Evolutionary conservation across 2,329 filamentous ascomycete species (phyloP).

Genomic region (Colletotrichum kahawae): DNA sequence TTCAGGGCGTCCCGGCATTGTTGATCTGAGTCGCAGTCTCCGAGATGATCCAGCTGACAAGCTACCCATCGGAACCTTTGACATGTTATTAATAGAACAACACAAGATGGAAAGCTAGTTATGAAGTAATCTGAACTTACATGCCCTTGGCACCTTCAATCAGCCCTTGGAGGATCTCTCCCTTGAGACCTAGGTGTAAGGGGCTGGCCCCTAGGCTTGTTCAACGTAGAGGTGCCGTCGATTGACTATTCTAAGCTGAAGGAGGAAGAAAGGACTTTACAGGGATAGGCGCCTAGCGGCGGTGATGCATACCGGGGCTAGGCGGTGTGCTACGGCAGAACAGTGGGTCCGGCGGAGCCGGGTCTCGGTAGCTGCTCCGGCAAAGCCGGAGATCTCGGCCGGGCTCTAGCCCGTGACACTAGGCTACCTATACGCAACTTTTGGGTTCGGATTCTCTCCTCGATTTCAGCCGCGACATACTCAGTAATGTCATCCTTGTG

Average conservation of each 20-base stretch:
- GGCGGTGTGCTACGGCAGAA: no score
- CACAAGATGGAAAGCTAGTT: not conserved
- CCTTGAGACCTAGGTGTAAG: not conserved
- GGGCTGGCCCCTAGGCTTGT: no score
- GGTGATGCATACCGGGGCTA: no score
- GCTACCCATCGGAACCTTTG: conserved; percentile 1
- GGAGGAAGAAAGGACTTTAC: no score
- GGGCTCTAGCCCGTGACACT: no score
- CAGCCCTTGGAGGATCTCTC: not conserved
- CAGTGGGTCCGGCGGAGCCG: no score
- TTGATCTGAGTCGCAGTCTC: not conserved
- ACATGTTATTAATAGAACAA: not conserved
- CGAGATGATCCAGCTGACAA: conserved; percentile 1
- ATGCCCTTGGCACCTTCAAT: not conserved
- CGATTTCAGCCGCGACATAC: not conserved
- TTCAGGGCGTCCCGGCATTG: not conserved
- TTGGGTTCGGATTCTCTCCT: not conserved
- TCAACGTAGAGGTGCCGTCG: no score
- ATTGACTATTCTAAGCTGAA: no score
- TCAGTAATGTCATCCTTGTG: not conserved
- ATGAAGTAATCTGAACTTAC: not conserved
- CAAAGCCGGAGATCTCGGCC: no score
- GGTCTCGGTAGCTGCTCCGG: no score
- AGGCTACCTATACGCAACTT: not conserved
- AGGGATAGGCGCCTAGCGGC: no score